Conservation (phyloP, 164 flowering plant genomes). For the Litsea cubeba region DNA sequence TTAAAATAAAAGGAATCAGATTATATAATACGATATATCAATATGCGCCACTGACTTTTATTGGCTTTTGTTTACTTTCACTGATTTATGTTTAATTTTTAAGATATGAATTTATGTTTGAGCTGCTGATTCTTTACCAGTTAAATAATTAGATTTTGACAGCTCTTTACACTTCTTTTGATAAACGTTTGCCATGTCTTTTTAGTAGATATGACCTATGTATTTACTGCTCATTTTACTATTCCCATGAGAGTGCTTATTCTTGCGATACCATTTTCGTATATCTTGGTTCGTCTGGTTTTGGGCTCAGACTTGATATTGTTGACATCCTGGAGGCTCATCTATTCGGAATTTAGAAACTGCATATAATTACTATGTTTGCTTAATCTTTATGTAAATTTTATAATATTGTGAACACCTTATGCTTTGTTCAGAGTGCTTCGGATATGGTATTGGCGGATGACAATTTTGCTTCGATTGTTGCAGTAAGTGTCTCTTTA, state of each 20-base stretch:
- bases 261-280: background rate
- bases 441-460: conserved; percentile 99
- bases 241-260: background rate
- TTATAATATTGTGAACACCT: background rate
- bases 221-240: background rate
- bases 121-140: background rate
- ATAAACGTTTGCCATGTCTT: background rate
- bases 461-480: conserved; percentile 97
- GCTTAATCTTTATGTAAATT: background rate
- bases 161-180: background rate
- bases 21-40: too few species aligned
- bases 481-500: conserved; percentile 58
- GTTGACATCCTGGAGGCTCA: background rate
- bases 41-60: background rate
- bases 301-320: background rate
- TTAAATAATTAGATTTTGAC: background rate
- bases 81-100: background rate
- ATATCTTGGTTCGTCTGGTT: background rate
- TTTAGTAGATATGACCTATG: background rate
- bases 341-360: background rate
- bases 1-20: too few species aligned
- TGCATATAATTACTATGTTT: background rate
- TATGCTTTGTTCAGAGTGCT: conserved; percentile 70
- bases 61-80: background rate
- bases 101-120: background rate